phyloP scores from a whole-genome alignment of 192 early-diverging fungal species.

The Fimicolochytrium jonesii region DNA sequence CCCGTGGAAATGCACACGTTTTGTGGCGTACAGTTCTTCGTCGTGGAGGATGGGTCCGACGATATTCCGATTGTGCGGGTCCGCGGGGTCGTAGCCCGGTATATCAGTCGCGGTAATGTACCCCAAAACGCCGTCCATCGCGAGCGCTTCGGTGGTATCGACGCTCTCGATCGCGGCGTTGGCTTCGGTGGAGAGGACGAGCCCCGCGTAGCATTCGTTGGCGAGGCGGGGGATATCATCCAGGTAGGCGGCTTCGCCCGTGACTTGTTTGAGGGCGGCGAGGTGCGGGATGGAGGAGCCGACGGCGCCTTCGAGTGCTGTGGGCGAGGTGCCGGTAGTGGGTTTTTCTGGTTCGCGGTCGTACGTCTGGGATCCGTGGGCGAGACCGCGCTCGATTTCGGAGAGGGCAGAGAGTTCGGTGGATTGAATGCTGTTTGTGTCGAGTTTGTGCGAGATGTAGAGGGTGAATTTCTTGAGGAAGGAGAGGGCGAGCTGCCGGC shows the following conservation, averaged over 20 bases:
- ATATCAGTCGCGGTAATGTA: constrained; percentile 69
- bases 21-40: constrained; percentile 77
- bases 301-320: constrained; percentile 33
- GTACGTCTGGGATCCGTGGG: constrained; percentile 28
- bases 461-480: constrained; percentile 35
- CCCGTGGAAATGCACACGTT: constrained; percentile 60
- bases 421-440: background rate
- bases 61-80: constrained; percentile 39
- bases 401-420: constrained; percentile 21
- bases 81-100: constrained; percentile 50
- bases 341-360: constrained; percentile 4
- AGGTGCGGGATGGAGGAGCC: constrained; percentile 69
- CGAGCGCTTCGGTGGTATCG: constrained; percentile 56
- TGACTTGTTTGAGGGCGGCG: constrained; percentile 76
- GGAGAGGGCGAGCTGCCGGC: constrained; percentile 33
- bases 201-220: constrained; percentile 64
- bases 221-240: constrained; percentile 75
- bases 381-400: constrained; percentile 30
- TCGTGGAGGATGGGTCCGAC: constrained; percentile 57
- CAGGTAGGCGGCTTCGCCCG: constrained; percentile 76
- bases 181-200: constrained; percentile 63
- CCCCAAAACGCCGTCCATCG: constrained; percentile 56
- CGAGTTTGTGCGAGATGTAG: constrained; percentile 19
- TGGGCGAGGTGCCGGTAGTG: too few relatives aligned
- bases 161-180: constrained; percentile 62